phyloP scores from a whole-genome alignment of 805 yeast species.

The Starmerella tilneyi region DNA sequence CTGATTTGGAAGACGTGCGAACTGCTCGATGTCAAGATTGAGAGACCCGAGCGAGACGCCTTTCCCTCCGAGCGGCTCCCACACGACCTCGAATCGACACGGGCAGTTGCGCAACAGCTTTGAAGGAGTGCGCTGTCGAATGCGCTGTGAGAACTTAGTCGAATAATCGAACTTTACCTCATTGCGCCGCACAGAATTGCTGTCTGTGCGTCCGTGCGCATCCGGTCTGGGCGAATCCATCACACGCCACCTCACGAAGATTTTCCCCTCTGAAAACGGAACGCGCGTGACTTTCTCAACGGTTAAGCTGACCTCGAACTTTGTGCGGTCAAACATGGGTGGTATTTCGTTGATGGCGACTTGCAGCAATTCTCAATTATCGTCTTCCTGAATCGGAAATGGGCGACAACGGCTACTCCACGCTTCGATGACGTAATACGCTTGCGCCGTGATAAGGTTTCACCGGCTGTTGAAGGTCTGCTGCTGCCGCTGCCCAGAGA shows the following conservation, averaged over 20 bases:
- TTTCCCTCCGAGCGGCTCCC: conserved; percentile 34
- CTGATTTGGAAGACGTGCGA: conserved; percentile 32
- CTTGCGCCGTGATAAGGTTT: no score
- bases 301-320: conserved; percentile 49
- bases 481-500: no score
- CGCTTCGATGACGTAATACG: no score
- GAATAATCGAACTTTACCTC: conserved; percentile 42
- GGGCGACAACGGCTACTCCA: no score
- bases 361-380: neutral
- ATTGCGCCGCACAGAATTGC: conserved; percentile 41
- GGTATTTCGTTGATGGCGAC: neutral
- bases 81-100: conserved; percentile 38
- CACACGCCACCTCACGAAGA: conserved; percentile 55
- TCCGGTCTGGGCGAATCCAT: conserved; percentile 42
- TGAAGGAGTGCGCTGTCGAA: conserved; percentile 33
- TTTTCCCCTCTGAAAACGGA: conserved; percentile 65
- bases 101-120: conserved; percentile 33
- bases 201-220: conserved; percentile 39
- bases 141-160: conserved; percentile 34
- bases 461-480: no score
- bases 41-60: conserved; percentile 54
- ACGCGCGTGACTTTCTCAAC: conserved; percentile 69
- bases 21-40: conserved; percentile 62
- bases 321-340: conserved; percentile 36
- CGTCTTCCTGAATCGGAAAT: no score